These are phyloP conservation scores for Alternaria dauci DNA, from an alignment of 2,329 filamentous ascomycete species.

Conservation along the genomic window DNA sequence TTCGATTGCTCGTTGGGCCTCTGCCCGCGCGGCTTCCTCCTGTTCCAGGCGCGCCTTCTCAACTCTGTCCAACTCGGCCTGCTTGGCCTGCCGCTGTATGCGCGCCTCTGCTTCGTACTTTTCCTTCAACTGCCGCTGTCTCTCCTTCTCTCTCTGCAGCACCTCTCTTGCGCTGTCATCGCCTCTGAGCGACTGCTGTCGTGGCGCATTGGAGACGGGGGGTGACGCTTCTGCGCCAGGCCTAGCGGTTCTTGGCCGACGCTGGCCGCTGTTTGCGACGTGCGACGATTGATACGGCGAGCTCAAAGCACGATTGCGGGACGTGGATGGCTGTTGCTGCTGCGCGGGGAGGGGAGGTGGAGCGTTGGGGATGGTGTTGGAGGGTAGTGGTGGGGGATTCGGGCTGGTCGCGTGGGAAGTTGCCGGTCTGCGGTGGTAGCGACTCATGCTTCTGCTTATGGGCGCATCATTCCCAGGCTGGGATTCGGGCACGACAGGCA, in stretches of 20 bases:
- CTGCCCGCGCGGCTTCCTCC: slow-evolving; percentile 41
- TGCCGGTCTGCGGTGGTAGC: slow-evolving; percentile 50
- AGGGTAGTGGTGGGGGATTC: slow-evolving; percentile 33
- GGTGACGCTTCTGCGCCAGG: slow-evolving; percentile 30
- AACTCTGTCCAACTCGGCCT: slow-evolving; percentile 39
- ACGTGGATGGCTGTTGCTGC: slow-evolving; percentile 21
- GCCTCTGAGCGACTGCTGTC: slow-evolving; percentile 33
- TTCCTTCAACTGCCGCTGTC: slow-evolving; percentile 42
- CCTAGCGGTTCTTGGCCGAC: slow-evolving; percentile 38
- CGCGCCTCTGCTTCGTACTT: slow-evolving; percentile 46
- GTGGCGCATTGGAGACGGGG: slow-evolving; percentile 23
- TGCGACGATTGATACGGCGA: slow-evolving; percentile 35
- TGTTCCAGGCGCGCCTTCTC: slow-evolving; percentile 38
- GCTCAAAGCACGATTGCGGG: slow-evolving; percentile 40
- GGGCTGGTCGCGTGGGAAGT: slow-evolving; percentile 38
- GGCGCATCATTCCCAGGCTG: slow-evolving; percentile 30
- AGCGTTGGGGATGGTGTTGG: slow-evolving; percentile 31
- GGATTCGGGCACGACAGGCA: slow-evolving; percentile 37
- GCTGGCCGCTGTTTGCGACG: slow-evolving; percentile 32
- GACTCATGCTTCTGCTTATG: slow-evolving; percentile 52
- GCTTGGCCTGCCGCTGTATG: slow-evolving; percentile 39
- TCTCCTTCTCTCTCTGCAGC: slow-evolving; percentile 43
- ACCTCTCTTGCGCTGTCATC: slow-evolving; percentile 46
- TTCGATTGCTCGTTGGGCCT: slow-evolving; percentile 38
- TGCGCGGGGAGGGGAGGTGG: slow-evolving; percentile 21